A percentile compares a stretch with the other conserved stretches of the same genome.
phyloP scores from a whole-genome alignment of 805 yeast species.

The Cyberlindnera sargentensis region DNA sequence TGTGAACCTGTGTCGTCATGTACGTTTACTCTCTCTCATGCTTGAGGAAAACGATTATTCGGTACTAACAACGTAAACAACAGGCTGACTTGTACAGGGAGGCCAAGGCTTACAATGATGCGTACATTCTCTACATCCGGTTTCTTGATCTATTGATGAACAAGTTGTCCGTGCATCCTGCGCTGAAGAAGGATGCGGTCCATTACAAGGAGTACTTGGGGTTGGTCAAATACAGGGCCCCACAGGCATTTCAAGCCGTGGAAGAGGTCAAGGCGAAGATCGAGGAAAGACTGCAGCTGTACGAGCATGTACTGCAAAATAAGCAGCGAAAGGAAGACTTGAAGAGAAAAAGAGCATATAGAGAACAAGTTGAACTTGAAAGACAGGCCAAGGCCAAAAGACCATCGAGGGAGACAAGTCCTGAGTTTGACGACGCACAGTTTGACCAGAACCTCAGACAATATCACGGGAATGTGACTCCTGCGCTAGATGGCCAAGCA shows the following conservation, averaged over 20 bases:
- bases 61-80: slow-evolving; percentile 1
- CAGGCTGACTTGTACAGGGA: slow-evolving; percentile 38
- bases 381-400: background rate
- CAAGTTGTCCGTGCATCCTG: slow-evolving; percentile 40
- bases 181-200: slow-evolving; percentile 23
- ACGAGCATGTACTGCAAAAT: slow-evolving; percentile 22
- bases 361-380: background rate
- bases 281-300: slow-evolving; percentile 26
- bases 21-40: slow-evolving; percentile 6
- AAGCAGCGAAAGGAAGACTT: slow-evolving; percentile 17
- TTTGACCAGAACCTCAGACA: slow-evolving; percentile 13
- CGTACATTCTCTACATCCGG: slow-evolving; percentile 50
- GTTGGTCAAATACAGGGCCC: slow-evolving; percentile 19
- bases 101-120: slow-evolving; percentile 38
- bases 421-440: slow-evolving; percentile 16
- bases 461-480: background rate
- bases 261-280: slow-evolving; percentile 22
- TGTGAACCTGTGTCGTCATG: slow-evolving; percentile 39
- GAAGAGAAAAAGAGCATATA: slow-evolving; percentile 11
- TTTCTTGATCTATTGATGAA: slow-evolving; percentile 51
- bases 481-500: too few species aligned
- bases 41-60: too few species aligned
- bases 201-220: slow-evolving; percentile 9
- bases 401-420: background rate
- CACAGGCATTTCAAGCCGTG: slow-evolving; percentile 17